Conservation (phyloP, 2,329 filamentous ascomycete species). For the Colletotrichum simmondsii region DNA sequence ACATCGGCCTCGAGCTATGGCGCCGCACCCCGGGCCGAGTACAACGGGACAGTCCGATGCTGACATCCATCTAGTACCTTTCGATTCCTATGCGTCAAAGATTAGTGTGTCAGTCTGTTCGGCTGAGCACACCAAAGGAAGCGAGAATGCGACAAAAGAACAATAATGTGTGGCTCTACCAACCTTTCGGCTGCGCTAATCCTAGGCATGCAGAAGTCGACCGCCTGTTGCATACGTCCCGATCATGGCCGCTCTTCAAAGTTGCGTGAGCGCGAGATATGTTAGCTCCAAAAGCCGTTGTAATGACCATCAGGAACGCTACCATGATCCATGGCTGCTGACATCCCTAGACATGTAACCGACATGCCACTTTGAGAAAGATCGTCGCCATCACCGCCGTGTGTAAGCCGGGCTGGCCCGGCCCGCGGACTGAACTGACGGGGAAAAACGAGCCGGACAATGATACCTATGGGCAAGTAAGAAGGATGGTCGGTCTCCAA, state of each 20-base stretch:
- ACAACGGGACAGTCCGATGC: neutral
- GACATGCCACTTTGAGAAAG: conserved; percentile 15
- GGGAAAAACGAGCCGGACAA: conserved; percentile 1
- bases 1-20: neutral
- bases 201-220: no score
- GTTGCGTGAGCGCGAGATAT: no score
- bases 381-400: conserved; percentile 5
- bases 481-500: conserved; percentile 8
- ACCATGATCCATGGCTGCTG: neutral
- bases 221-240: no score
- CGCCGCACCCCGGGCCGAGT: neutral
- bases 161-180: no score
- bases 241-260: no score
- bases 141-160: no score
- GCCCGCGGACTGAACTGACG: conserved; percentile 11
- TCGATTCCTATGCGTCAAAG: no score
- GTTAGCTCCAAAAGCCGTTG: neutral
- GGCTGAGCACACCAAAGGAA: no score
- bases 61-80: neutral
- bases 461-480: neutral
- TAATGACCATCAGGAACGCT: neutral
- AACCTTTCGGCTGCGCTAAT: no score
- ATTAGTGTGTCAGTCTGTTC: no score
- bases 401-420: conserved; percentile 32
- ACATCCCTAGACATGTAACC: neutral